Base-by-base conservation (phyloP, 495 filamentous ascomycete species). In the Xylaria telfairii region DNA sequence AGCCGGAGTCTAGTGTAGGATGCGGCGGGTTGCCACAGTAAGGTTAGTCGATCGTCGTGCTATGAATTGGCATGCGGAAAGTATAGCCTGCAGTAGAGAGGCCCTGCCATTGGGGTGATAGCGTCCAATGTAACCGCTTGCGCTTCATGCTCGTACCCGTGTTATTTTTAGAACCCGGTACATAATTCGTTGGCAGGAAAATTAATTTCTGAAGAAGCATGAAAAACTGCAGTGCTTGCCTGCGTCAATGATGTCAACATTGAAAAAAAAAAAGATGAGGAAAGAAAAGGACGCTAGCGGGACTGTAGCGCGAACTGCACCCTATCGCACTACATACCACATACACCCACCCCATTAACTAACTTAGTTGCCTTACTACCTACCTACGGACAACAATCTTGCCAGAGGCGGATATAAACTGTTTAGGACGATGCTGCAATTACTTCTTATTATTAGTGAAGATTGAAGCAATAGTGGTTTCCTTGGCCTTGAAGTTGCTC, bases 401-500 rank as follows among this genome's bases (percentile, higher is more conserved):
- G 37, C 17, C n/a, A 62, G 59, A 41, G 34, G 19, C 56, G 19
- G 28, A 37, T 59, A 28, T 21, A 28, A 12, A 41, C 19, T 37
- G 19, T 13, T 60, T 21, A 24, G 37, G 4, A 61, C 12, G 59
- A 12, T 10, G 15, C 8, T 34, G 39, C 39, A 46, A n/a, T 10
- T 32, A 32, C 32, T 64, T 46, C 61, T 39, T 30, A 41, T 64
- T 46, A 39, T 39, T 30, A 41, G 21, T 32, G 26, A 44, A 24
- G 39, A 32, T 26, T 26, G 24, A 24, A 12, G 42, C 19, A 30
- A 51, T 1, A n/a, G 42, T 15, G 30, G 44, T 21, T 54, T 54
- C 21, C 46, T 21, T 54, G 44, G 46, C 34, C 64, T 28, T 42
- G 64, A 66, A 24, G 9, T 21, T 66, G 47, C 64, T 54, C 64